phyloP scores from a whole-genome alignment of 2,329 filamentous ascomycete species.

The Fusarium stilboides region DNA sequence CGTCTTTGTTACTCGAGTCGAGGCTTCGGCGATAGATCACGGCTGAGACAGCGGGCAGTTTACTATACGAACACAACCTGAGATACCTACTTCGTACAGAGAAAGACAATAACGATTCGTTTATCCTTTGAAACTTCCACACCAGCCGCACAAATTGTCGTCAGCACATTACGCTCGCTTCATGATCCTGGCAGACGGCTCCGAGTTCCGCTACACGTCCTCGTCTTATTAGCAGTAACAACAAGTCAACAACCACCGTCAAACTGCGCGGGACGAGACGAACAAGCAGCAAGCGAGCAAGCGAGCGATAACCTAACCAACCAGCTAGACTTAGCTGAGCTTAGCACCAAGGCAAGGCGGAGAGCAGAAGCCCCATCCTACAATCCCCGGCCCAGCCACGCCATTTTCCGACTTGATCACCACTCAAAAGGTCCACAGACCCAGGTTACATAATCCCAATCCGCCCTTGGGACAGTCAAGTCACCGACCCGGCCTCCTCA shows the following conservation, averaged over 20 bases:
- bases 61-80: conserved; percentile 8
- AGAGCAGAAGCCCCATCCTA: conserved; percentile 34
- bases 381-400: conserved; percentile 49
- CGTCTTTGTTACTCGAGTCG: conserved; percentile 33
- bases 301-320: conserved; percentile 37
- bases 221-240: conserved; percentile 19
- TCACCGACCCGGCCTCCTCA: conserved; percentile 38
- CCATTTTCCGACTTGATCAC: conserved; percentile 49
- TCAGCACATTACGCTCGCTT: conserved; percentile 24
- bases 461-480: conserved; percentile 37
- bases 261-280: conserved; percentile 10
- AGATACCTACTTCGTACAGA: conserved; percentile 7
- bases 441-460: conserved; percentile 52
- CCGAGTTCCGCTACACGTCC: conserved; percentile 25
- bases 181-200: conserved; percentile 26
- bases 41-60: conserved; percentile 5
- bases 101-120: conserved; percentile 6
- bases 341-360: conserved; percentile 30
- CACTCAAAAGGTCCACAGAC: conserved; percentile 38
- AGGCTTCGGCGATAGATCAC: conserved; percentile 28
- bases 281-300: conserved; percentile 21
- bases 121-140: conserved; percentile 9
- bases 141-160: conserved; percentile 19
- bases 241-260: not conserved
- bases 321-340: conserved; percentile 6